Evolutionary conservation across 345 rosid species (phyloP).

Genomic region (Brassica carinata): DNA sequence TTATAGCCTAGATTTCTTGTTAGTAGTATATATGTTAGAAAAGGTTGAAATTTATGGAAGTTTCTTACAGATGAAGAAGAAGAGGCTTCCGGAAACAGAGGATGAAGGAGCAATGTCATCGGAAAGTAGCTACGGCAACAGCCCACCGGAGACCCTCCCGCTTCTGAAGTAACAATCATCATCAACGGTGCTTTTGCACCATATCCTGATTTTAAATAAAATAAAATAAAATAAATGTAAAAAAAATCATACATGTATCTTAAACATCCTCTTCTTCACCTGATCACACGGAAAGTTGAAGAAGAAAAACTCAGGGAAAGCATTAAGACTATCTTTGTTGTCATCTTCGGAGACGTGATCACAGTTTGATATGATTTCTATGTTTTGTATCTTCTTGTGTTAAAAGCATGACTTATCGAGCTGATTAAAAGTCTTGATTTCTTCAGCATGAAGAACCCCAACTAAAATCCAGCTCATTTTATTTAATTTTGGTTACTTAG

Average conservation of each 20-base stretch:
- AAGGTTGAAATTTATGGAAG: neutral
- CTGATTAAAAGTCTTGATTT: neutral
- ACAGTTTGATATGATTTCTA: neutral
- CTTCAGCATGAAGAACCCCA: slow-evolving; percentile 2
- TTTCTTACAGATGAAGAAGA: slow-evolving; percentile 29
- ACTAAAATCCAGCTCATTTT: neutral
- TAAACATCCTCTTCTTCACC: neutral
- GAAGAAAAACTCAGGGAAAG: neutral
- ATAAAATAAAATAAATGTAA: neutral
- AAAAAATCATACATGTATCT: neutral
- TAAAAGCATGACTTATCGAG: neutral
- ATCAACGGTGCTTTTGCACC: neutral
- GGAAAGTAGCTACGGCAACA: neutral
- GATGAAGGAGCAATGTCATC: neutral
- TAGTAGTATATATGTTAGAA: neutral
- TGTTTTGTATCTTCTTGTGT: neutral
- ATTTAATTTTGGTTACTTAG: neutral
- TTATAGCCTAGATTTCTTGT: neutral
- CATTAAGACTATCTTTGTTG: neutral
- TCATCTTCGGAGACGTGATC: neutral
- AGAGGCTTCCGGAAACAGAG: neutral
- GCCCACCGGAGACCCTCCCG: neutral
- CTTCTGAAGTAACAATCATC: neutral
- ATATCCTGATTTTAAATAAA: neutral
- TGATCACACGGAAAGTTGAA: neutral